phyloP scores from a whole-genome alignment of 805 yeast genomes.

The Jamesozyma gamospora region DNA sequence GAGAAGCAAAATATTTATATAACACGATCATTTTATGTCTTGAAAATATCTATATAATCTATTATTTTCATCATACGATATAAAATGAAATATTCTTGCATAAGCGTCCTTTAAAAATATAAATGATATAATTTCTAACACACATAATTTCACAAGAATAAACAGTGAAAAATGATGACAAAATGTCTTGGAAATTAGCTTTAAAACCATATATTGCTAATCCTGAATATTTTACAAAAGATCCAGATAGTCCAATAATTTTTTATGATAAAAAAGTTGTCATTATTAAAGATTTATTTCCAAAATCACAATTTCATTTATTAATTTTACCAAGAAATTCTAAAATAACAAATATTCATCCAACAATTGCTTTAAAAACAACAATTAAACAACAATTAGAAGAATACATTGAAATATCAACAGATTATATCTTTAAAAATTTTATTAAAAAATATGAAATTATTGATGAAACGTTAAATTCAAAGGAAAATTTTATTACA shows the following conservation, averaged over 20 bases:
- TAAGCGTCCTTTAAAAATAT: too few species aligned
- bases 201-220: conserved; percentile 38
- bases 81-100: too few species aligned
- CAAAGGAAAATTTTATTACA: conserved; percentile 13
- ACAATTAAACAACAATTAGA: conserved; percentile 31
- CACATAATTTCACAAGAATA: too few species aligned
- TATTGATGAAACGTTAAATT: conserved; percentile 5
- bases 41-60: too few species aligned
- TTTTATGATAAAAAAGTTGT: conserved; percentile 43
- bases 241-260: conserved; percentile 27
- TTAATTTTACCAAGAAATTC: conserved; percentile 48
- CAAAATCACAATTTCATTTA: conserved; percentile 53
- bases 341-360: conserved; percentile 37
- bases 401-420: conserved; percentile 24
- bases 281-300: conserved; percentile 50
- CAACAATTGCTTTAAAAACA: conserved; percentile 37
- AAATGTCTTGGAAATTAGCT: conserved; percentile 41
- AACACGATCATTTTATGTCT: too few species aligned
- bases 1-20: too few species aligned
- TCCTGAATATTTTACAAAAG: conserved; percentile 31
- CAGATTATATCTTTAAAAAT: conserved; percentile 24
- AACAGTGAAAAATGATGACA: too few species aligned
- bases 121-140: too few species aligned
- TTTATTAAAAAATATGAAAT: conserved; percentile 10
- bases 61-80: too few species aligned